A percentile compares a stretch with the other conserved stretches of the same genome.
Evolutionary conservation across 257 asterid species (phyloP).

Genomic region (Fraxinus quadrangulata): DNA sequence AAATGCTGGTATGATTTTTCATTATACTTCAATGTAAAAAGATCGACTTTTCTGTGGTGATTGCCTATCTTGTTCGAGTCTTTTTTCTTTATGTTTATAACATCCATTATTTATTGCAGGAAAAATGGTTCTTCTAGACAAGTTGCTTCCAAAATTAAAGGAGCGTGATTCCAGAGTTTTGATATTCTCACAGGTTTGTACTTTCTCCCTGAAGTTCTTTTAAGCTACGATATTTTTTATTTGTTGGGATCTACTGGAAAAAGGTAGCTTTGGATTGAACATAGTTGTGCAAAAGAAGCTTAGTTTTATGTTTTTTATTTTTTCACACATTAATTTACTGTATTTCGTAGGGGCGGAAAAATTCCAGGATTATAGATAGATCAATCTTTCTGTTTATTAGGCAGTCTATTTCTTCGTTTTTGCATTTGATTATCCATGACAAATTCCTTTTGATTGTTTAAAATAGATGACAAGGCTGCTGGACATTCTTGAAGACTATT

Average conservation of each 20-base stretch:
- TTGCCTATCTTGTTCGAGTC: not conserved
- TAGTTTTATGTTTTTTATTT: not conserved
- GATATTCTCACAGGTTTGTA: conserved; percentile 88
- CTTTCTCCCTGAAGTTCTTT: not conserved
- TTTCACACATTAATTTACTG: not conserved
- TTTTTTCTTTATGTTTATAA: not conserved
- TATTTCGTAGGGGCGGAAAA: not conserved
- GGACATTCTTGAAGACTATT: conserved; percentile 97
- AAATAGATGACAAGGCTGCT: conserved; percentile 94
- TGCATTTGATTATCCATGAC: not conserved
- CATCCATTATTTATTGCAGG: conserved; percentile 46
- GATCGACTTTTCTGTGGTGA: not conserved
- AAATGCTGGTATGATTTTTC: conserved; percentile 74
- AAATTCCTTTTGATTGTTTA: conserved; percentile 25
- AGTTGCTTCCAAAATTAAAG: conserved; percentile 92
- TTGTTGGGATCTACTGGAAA: not conserved
- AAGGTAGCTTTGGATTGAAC: not conserved
- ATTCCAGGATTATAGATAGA: not conserved
- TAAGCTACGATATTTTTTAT: conserved; percentile 6
- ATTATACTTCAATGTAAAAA: conserved; percentile 9
- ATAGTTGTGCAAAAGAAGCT: not conserved
- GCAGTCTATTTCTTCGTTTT: conserved; percentile 3
- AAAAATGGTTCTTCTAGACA: conserved; percentile 99
- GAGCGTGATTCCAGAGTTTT: conserved; percentile 98
- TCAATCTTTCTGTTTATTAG: not conserved